Percentiles rank a stretch among this genome's conserved stretches.
Evolutionary conservation across 2,329 filamentous ascomycete species (phyloP).

Genomic region (Ophiostoma sp.): DNA sequence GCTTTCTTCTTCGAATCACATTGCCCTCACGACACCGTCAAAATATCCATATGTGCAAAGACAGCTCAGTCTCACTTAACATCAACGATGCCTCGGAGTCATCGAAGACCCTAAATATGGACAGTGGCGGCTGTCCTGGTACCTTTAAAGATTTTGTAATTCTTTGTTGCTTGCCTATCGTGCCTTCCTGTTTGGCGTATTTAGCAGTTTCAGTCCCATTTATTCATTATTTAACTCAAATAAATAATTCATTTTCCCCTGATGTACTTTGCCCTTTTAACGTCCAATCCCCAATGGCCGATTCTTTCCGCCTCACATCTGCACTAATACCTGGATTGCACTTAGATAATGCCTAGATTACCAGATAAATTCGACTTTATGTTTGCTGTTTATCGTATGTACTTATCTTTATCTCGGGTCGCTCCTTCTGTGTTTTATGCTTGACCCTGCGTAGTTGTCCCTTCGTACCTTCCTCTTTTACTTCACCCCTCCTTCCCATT

Average conservation of each 20-base stretch:
- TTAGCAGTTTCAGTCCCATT: neutral
- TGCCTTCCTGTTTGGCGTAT: neutral
- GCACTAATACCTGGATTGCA: neutral
- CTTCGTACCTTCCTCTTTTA: constrained; percentile 11
- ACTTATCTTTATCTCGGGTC: constrained; percentile 20
- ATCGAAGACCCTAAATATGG: neutral
- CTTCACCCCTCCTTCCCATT: constrained; percentile 15
- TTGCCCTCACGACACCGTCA: neutral
- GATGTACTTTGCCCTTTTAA: neutral
- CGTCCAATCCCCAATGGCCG: neutral
- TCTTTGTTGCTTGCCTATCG: neutral
- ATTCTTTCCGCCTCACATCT: constrained; percentile 6
- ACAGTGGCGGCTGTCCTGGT: neutral
- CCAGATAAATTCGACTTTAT: constrained; percentile 8
- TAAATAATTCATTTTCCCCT: neutral
- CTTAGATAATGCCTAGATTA: neutral
- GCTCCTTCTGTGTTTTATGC: constrained; percentile 2
- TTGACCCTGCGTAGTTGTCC: neutral
- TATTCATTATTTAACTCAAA: neutral
- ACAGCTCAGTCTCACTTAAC: neutral
- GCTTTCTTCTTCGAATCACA: neutral
- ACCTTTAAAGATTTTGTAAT: neutral
- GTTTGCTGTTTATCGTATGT: neutral
- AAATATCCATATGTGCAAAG: neutral
- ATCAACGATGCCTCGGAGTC: neutral